Evolutionary conservation across 2,329 filamentous ascomycete genomes (phyloP), one percentile per base, ranked within the genome.

Genomic region (Stagonosporopsis vannaccii): DNA sequence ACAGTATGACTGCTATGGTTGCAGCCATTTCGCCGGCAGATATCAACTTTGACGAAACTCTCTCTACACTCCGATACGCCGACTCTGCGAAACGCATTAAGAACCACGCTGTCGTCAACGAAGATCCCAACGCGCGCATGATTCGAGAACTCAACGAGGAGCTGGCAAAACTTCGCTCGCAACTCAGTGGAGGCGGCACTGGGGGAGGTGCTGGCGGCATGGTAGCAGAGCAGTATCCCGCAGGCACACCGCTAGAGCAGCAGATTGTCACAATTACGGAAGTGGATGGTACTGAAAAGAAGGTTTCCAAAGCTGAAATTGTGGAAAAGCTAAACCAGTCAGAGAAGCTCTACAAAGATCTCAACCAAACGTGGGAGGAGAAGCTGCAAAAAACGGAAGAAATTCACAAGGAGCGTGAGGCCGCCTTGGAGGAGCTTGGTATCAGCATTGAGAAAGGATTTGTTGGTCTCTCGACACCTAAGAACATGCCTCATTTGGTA

Each of bases 1-100:
- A 99, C 82, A 98, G 94, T 75, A 94, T 98, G 91, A 99, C 95
- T 22, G 95, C 95, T 57, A 99, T 99, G 96, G 99, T 99, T 82
- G 96, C 95, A 46, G 94, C 94, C 48, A 97, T 99, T 73, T 97
- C 93, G 70, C 95, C 95, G 4, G 95, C 95, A 51, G 95, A 99
- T 77, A 98, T 98, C 80, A 99, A 99, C 78, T 98, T 96, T 73
- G 95, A 99, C 65, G 95, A 99, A 78, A 99, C 96, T 0, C 83
- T 99, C 17, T 95, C 93, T 74, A 99, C 95, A 0, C 83, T 99
- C 25, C 87, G 96, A 70, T 99, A 99, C 77, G 95, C 96, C 52
- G 94, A 99, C 74, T 97, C 92, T 7, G 95, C 95, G 23, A 99
- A 99, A 80, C 88, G 95, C 68, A 99, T 99, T 84, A 98, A 98